Conservation (phyloP, 73 alveolate genomes). For the Paramecium tetraurelia region DNA sequence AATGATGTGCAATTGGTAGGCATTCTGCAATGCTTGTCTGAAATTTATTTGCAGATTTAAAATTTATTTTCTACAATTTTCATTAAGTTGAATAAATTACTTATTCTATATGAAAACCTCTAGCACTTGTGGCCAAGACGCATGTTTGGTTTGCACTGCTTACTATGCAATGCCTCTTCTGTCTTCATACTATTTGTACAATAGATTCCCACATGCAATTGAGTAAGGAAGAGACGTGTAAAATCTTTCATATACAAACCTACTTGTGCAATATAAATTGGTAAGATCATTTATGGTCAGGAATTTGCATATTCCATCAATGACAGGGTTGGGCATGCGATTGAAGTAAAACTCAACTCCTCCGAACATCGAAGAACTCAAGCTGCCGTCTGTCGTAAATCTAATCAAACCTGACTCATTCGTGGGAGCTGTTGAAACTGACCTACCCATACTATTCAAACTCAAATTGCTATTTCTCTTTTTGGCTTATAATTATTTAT, state of each 20-base stretch:
- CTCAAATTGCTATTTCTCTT: slow-evolving; percentile 3
- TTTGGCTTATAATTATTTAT: not conserved
- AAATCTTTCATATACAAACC: not conserved
- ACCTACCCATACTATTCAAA: not conserved
- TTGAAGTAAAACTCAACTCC: not conserved
- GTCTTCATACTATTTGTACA: slow-evolving; percentile 16
- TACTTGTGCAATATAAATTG: slow-evolving; percentile 17
- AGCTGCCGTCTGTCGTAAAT: not conserved
- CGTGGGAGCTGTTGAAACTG: slow-evolving; percentile 27
- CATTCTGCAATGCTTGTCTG: not conserved
- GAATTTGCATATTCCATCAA: slow-evolving; percentile 14
- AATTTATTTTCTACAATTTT: not conserved
- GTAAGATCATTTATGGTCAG: slow-evolving; percentile 17
- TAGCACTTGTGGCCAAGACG: not conserved
- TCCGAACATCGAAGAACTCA: not conserved
- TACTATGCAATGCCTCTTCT: not conserved
- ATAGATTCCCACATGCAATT: not conserved
- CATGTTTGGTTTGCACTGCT: not conserved
- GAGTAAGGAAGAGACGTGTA: slow-evolving; percentile 21
- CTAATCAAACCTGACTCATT: not conserved
- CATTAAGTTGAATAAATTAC: not conserved
- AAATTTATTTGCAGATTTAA: not conserved
- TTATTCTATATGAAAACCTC: not conserved
- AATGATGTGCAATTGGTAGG: not conserved
- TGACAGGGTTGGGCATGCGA: not conserved